Evolutionary conservation across 2,329 filamentous ascomycete species (phyloP), one percentile per base, ranked within the genome.

Genomic region (Eutypella sp.): DNA sequence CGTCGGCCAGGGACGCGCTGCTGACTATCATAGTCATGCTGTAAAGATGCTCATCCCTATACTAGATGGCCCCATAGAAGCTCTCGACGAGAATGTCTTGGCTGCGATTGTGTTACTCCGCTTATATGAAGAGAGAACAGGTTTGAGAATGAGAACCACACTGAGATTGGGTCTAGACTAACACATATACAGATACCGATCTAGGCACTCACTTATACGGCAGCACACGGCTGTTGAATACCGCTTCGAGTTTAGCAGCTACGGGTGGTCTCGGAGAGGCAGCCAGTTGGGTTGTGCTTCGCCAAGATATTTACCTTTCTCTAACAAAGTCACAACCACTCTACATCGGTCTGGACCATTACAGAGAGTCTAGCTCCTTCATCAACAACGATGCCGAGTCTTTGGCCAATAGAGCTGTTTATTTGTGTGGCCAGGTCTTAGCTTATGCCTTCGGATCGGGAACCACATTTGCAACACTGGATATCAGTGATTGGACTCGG

Each of bases 291-390:
- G 66, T 75, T 4, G 71, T 72, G 7, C 59, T 74, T 23, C 64
- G 74, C 11, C 73, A 76, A 54, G 72, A 76, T 52, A 65, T 75
- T 6, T 72, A 74, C 47, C 67, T 73, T 19, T 70, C 70, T 0
- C 62, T 72, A 40, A 61, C 66, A 9, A 66, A 66, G 48, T 69
- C 69, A 29, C 62, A 47, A 47, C 68, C 40, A 47, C 10, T 72
- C 40, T 59, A 63, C 13, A 64, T 67, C 20, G 60, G 64, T 10
- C 49, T 72, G 37, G 62, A 60, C 3, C 62, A 61, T n/a, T 71
- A 65, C 43, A 51, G 42, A 5, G 47, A 49, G 8, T 62, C 60
- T 0, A 45, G 45, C 11, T 50, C 57, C 1, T 63, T 61, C 36
- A 20, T 49, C 5, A 57, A 57, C 2, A 45, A 50, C 1, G 50